These are phyloP conservation scores for Candida labiduridarum DNA, from an alignment of 1,139 yeast genomes.

Conservation along the genomic window DNA sequence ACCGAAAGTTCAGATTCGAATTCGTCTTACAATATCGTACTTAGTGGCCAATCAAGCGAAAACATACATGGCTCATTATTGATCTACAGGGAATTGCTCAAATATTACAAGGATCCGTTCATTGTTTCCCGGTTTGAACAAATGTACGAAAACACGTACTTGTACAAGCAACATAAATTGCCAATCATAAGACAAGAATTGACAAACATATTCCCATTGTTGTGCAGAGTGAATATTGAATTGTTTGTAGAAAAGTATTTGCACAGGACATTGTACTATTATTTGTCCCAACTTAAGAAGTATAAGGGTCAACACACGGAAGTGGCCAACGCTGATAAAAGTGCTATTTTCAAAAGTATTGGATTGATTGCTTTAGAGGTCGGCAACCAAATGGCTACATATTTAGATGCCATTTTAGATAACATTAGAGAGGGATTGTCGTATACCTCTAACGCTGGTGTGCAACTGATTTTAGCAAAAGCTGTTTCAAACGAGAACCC, in stretches of 20 bases:
- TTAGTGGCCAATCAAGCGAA: conserved; percentile 52
- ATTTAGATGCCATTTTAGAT: conserved; percentile 82
- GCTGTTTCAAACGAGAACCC: conserved; percentile 35
- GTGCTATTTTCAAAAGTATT: conserved; percentile 77
- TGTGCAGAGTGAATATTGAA: conserved; percentile 78
- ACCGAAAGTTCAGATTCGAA: conserved; percentile 8
- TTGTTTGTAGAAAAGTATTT: conserved; percentile 80
- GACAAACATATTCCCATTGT: conserved; percentile 75
- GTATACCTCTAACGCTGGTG: conserved; percentile 40
- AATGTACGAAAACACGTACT: conserved; percentile 74
- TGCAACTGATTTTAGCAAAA: conserved; percentile 46
- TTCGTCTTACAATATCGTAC: conserved; percentile 26
- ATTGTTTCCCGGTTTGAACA: conserved; percentile 61
- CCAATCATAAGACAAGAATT: conserved; percentile 80
- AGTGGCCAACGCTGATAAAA: conserved; percentile 58
- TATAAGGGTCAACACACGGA: conserved; percentile 51
- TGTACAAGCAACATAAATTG: conserved; percentile 77
- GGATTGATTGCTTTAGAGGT: conserved; percentile 87
- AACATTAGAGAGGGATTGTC: conserved; percentile 82
- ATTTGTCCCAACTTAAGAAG: conserved; percentile 76
- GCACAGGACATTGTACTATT: conserved; percentile 77
- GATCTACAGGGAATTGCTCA: conserved; percentile 80
- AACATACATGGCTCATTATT: conserved; percentile 83
- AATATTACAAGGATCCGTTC: conserved; percentile 61
- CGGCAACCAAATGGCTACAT: conserved; percentile 84